A percentile compares a stretch with the other conserved stretches of the same genome.
Conservation (phyloP, 331 rosid genomes). For the Malus hybrid region DNA sequence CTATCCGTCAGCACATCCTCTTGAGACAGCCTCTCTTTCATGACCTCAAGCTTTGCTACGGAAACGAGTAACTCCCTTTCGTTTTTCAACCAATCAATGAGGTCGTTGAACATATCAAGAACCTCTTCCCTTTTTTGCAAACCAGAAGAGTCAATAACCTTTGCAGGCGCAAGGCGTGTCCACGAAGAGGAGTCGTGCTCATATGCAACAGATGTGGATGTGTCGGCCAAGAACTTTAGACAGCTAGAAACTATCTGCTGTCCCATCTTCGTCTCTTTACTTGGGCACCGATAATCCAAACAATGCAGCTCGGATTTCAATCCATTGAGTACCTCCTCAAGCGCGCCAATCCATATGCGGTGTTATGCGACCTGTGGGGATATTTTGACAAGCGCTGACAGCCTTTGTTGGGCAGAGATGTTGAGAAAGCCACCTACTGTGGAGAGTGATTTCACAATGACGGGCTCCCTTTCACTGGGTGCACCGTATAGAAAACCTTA, state of each 20-base stretch:
- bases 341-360: slow-evolving; percentile 55
- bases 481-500: too few relatives aligned
- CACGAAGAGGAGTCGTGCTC: slow-evolving; percentile 58
- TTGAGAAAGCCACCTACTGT: slow-evolving; percentile 49
- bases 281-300: slow-evolving; percentile 22
- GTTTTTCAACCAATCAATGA: slow-evolving; percentile 36
- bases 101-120: slow-evolving; percentile 67
- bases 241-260: slow-evolving; percentile 67
- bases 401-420: slow-evolving; percentile 75
- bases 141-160: slow-evolving; percentile 18
- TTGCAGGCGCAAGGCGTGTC: slow-evolving; percentile 60
- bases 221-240: slow-evolving; percentile 43
- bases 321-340: slow-evolving; percentile 48
- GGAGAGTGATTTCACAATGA: slow-evolving; percentile 54
- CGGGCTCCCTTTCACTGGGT: slow-evolving; percentile 56
- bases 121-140: slow-evolving; percentile 71
- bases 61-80: slow-evolving; percentile 32
- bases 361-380: slow-evolving; percentile 71
- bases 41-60: too few relatives aligned
- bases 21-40: too few relatives aligned
- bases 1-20: too few relatives aligned
- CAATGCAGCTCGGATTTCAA: slow-evolving; percentile 52
- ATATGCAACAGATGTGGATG: slow-evolving; percentile 14
- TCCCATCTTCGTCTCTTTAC: slow-evolving; percentile 37
- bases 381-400: slow-evolving; percentile 41